phyloP scores from a whole-genome alignment of 345 rosid species.

The Stellera chamaejasme region DNA sequence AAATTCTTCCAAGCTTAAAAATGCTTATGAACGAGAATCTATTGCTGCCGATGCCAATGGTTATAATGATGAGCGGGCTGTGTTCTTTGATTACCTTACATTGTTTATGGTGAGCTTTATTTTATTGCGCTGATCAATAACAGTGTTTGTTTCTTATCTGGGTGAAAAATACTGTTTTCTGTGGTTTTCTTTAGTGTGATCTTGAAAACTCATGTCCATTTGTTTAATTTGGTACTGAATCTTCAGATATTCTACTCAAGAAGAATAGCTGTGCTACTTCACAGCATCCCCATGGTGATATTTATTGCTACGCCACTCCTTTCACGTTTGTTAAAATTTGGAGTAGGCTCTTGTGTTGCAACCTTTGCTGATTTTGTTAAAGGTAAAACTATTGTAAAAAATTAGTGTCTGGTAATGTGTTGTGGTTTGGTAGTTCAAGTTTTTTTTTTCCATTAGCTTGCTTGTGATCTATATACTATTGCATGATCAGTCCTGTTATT shows the following conservation, averaged over 20 bases:
- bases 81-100: conserved; percentile 92
- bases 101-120: conserved; percentile 50
- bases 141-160: no score
- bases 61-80: conserved; percentile 52
- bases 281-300: conserved; percentile 53
- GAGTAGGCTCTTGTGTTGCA: conserved; percentile 36
- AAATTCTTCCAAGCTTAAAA: conserved; percentile 64
- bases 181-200: no score
- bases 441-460: background rate
- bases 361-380: conserved; percentile 51
- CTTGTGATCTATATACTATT: conserved; percentile 1
- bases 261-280: conserved; percentile 62
- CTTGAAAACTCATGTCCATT: conserved; percentile 1
- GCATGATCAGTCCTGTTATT: conserved; percentile 5
- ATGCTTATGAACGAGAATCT: conserved; percentile 47
- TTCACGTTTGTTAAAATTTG: conserved; percentile 38
- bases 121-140: background rate
- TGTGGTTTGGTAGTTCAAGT: conserved; percentile 1
- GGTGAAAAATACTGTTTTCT: no score
- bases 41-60: conserved; percentile 25
- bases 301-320: conserved; percentile 59
- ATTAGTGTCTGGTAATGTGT: background rate
- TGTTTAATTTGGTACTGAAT: conserved; percentile 17
- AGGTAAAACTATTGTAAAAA: conserved; percentile 34
- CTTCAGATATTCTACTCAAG: conserved; percentile 75